Conservation (phyloP, 768 basidiomycete species). For the Cystoderma amianthinum region DNA sequence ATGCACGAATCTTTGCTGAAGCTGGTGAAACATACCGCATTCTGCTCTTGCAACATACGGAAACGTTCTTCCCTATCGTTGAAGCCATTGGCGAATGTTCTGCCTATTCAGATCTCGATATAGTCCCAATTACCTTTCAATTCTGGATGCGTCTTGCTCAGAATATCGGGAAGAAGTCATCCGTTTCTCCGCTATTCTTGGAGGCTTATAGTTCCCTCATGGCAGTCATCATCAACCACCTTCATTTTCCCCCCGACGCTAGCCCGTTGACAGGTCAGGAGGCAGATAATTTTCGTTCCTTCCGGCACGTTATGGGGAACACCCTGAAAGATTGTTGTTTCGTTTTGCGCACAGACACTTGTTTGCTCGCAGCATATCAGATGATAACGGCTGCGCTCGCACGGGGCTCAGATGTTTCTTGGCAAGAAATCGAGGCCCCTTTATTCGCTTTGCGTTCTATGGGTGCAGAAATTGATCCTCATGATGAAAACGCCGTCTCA, state of each 20-base stretch:
- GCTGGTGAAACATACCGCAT: constrained; percentile 94
- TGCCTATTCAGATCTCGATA: constrained; percentile 88
- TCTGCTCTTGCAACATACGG: constrained; percentile 82
- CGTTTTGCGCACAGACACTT: constrained; percentile 82
- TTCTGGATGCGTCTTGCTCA: constrained; percentile 99
- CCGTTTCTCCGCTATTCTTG: constrained; percentile 68
- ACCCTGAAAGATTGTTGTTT: constrained; percentile 98
- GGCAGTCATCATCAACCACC: constrained; percentile 79
- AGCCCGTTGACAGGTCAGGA: constrained; percentile 69
- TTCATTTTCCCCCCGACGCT: constrained; percentile 83
- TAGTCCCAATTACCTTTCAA: constrained; percentile 94
- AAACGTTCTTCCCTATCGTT: constrained; percentile 91
- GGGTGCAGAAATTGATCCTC: constrained; percentile 87
- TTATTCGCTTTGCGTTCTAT: constrained; percentile 97
- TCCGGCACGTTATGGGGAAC: constrained; percentile 98
- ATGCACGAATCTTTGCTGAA: constrained; percentile 90
- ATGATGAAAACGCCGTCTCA: constrained; percentile 82
- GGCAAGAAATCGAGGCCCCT: constrained; percentile 98
- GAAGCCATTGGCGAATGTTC: constrained; percentile 93
- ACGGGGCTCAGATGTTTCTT: constrained; percentile 54
- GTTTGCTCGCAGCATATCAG: constrained; percentile 75
- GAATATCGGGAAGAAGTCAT: constrained; percentile 69
- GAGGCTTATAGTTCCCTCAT: constrained; percentile 84
- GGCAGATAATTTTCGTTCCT: constrained; percentile 87
- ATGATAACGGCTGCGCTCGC: constrained; percentile 72